Conservation (phyloP, 169 alveolate species). For the Blepharisma undulans region DNA sequence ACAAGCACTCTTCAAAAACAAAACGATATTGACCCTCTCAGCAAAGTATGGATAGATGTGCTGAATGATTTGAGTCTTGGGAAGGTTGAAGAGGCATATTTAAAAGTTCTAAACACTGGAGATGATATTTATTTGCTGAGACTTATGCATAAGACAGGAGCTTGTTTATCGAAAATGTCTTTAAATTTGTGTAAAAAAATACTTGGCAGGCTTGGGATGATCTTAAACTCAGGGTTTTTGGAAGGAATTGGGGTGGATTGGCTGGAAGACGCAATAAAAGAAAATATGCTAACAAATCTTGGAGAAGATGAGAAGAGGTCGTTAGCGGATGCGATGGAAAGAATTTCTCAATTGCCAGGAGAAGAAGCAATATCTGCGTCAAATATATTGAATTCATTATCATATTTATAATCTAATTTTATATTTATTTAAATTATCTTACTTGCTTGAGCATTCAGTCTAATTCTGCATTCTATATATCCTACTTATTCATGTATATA, state of each 20-base stretch:
- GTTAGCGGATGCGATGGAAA: not conserved
- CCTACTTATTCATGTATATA: too few relatives aligned
- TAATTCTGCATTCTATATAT: too few relatives aligned
- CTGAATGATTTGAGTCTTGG: not conserved
- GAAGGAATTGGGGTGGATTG: slow-evolving; percentile 17
- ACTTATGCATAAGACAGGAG: slow-evolving; percentile 27
- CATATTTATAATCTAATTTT: not conserved
- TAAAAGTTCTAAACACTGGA: not conserved
- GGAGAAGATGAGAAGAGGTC: not conserved
- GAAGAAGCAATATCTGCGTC: slow-evolving; percentile 11
- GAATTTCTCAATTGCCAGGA: slow-evolving; percentile 6
- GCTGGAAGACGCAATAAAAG: not conserved
- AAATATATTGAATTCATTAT: not conserved
- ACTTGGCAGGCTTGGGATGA: slow-evolving; percentile 4
- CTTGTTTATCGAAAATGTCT: not conserved
- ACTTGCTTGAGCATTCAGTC: too few relatives aligned
- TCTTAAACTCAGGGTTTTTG: not conserved
- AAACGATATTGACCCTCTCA: not conserved
- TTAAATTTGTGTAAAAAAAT: not conserved
- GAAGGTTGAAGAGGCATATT: slow-evolving; percentile 20
- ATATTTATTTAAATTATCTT: too few relatives aligned
- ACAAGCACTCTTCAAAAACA: not conserved
- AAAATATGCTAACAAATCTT: not conserved
- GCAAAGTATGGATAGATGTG: not conserved
- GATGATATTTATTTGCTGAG: slow-evolving; percentile 30